phyloP scores from a whole-genome alignment of 163 green algal species.

The Trebouxia gelatinosa region DNA sequence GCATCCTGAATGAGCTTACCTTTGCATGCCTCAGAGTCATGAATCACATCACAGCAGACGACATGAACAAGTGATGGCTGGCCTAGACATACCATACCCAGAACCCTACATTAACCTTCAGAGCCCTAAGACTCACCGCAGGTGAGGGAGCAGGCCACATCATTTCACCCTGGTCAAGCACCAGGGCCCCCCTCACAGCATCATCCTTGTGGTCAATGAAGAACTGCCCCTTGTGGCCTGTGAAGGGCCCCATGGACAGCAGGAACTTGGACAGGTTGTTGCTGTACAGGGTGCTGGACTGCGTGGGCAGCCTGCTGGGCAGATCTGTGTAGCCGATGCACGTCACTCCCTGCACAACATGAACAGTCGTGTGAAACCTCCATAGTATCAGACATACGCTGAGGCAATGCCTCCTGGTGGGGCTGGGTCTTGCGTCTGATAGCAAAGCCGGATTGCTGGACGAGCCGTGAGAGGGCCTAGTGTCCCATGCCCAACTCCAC shows the following conservation, averaged over 20 bases:
- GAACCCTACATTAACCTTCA: not conserved
- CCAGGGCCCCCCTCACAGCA: constrained; percentile 70
- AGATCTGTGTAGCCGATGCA: constrained; percentile 92
- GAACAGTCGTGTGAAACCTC: not conserved
- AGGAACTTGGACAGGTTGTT: constrained; percentile 96
- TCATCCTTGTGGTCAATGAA: constrained; percentile 84
- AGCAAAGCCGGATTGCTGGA: too few species aligned
- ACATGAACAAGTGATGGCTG: too few species aligned
- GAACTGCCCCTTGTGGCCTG: constrained; percentile 75
- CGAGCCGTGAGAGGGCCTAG: too few species aligned
- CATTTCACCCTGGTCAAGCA: constrained; percentile 78
- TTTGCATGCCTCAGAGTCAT: too few species aligned
- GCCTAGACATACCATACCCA: too few species aligned
- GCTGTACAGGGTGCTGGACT: constrained; percentile 82
- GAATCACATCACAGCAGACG: too few species aligned
- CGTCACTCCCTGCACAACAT: constrained; percentile 60
- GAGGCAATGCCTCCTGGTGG: too few species aligned
- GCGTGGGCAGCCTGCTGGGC: constrained; percentile 76
- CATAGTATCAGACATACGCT: too few species aligned
- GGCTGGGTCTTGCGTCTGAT: too few species aligned
- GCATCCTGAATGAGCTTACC: too few species aligned
- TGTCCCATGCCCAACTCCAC: too few species aligned
- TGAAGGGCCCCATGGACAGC: constrained; percentile 84
- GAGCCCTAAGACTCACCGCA: not conserved
- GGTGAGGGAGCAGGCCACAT: constrained; percentile 72